A percentile compares a stretch with the other conserved stretches of the same genome.
These are phyloP conservation scores for Eragrostis curvula DNA, from an alignment of 176 grass and related monocot species.

Conservation along the genomic window DNA sequence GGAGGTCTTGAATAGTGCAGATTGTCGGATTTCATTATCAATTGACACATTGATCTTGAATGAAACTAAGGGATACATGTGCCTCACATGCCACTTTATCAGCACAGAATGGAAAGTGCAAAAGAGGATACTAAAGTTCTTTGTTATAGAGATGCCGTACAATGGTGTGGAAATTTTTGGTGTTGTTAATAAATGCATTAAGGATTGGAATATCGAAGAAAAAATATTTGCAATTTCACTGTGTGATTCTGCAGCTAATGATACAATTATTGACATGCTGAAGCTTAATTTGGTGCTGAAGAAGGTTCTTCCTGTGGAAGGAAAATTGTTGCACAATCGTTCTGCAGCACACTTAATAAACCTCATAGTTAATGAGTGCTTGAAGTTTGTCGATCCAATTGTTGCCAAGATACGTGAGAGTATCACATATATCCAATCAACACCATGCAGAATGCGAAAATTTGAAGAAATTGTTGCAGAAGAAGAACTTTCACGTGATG, in stretches of 20 bases:
- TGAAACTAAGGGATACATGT: conserved; percentile 14
- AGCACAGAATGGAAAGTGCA: background rate
- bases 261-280: conserved; percentile 16
- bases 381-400: conserved; percentile 3
- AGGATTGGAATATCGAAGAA: conserved; percentile 21
- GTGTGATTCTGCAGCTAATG: background rate
- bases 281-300: background rate
- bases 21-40: conserved; percentile 1
- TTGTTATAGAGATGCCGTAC: background rate
- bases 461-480: conserved; percentile 3
- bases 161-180: background rate
- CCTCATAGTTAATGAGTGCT: background rate
- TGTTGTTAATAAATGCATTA: background rate
- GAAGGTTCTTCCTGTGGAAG: conserved; percentile 18
- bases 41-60: background rate
- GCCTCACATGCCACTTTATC: conserved; percentile 21
- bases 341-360: background rate
- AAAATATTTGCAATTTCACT: background rate
- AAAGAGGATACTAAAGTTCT: background rate
- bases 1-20: background rate
- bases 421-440: background rate
- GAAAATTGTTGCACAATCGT: conserved; percentile 1
- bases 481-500: background rate
- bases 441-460: background rate
- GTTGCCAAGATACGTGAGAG: background rate